Evolutionary conservation across 2,329 filamentous ascomycete genomes (phyloP).

Genomic region (Penicillium decumbens): DNA sequence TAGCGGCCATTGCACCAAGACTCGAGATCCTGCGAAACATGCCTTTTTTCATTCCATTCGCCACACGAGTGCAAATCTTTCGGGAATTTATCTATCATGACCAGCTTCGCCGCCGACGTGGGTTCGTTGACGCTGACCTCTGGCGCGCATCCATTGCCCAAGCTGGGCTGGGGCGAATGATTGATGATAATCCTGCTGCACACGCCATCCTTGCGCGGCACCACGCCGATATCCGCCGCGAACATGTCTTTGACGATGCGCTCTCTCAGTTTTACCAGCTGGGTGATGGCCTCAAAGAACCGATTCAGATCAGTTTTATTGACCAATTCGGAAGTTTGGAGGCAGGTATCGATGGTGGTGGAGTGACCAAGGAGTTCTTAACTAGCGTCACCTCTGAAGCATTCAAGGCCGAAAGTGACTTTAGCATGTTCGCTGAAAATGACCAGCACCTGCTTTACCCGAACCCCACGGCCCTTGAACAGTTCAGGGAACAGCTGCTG

Average conservation of each 20-base stretch:
- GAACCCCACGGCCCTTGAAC: conserved; percentile 72
- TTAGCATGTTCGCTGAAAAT: conserved; percentile 74
- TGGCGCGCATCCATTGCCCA: conserved; percentile 64
- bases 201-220: conserved; percentile 53
- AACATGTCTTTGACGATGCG: conserved; percentile 78
- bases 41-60: conserved; percentile 94
- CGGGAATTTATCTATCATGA: conserved; percentile 86
- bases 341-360: conserved; percentile 93
- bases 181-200: conserved; percentile 38
- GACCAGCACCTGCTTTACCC: conserved; percentile 83
- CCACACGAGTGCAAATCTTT: conserved; percentile 86
- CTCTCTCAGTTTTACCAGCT: conserved; percentile 76
- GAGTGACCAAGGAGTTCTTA: conserved; percentile 95
- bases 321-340: conserved; percentile 83
- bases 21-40: conserved; percentile 91
- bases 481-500: conserved; percentile 57
- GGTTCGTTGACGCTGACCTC: conserved; percentile 65
- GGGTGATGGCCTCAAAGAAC: conserved; percentile 81
- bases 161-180: conserved; percentile 35
- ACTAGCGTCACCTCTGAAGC: conserved; percentile 83
- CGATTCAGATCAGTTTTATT: conserved; percentile 93
- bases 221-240: conserved; percentile 73
- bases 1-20: conserved; percentile 77
- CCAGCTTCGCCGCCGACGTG: conserved; percentile 65
- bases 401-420: conserved; percentile 58